Percentiles rank a stretch among this genome's conserved stretches.
These are phyloP conservation scores for Calycina herbarum DNA, from an alignment of 2,329 filamentous ascomycete genomes.

Conservation along the genomic window DNA sequence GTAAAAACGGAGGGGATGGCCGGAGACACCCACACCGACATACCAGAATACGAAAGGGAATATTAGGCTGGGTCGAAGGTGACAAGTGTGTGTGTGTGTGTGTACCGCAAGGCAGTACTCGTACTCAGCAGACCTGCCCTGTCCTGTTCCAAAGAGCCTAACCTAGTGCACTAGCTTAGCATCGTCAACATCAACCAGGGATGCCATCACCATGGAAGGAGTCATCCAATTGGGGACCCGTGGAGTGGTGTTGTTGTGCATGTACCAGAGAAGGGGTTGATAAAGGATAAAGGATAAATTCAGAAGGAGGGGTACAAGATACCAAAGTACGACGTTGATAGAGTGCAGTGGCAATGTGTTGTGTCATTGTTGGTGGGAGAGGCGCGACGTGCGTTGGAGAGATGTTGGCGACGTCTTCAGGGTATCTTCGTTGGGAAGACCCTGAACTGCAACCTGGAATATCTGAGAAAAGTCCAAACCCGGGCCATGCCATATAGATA, in stretches of 20 bases:
- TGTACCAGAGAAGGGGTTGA: not conserved
- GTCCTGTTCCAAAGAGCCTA: too few species aligned
- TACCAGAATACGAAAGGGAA: not conserved
- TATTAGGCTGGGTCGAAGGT: not conserved
- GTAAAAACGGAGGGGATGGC: not conserved
- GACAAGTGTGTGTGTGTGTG: not conserved
- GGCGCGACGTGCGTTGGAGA: not conserved
- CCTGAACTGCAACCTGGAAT: not conserved
- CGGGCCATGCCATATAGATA: not conserved
- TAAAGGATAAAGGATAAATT: not conserved
- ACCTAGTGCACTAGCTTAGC: too few species aligned
- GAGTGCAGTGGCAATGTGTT: not conserved
- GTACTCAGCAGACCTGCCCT: not conserved
- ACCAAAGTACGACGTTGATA: not conserved
- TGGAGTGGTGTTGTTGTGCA: not conserved
- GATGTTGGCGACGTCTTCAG: not conserved
- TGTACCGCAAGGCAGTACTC: not conserved
- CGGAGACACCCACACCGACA: not conserved
- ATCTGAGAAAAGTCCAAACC: not conserved
- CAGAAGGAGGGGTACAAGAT: not conserved
- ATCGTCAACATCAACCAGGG: not conserved
- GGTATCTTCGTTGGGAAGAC: not conserved
- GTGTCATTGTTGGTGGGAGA: not conserved
- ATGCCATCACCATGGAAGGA: not conserved
- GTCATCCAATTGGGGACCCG: not conserved